Evolutionary conservation across 352 stramenopile species (phyloP), one percentile per base, ranked within the genome.

Genomic region (Phytophthora fragariae): DNA sequence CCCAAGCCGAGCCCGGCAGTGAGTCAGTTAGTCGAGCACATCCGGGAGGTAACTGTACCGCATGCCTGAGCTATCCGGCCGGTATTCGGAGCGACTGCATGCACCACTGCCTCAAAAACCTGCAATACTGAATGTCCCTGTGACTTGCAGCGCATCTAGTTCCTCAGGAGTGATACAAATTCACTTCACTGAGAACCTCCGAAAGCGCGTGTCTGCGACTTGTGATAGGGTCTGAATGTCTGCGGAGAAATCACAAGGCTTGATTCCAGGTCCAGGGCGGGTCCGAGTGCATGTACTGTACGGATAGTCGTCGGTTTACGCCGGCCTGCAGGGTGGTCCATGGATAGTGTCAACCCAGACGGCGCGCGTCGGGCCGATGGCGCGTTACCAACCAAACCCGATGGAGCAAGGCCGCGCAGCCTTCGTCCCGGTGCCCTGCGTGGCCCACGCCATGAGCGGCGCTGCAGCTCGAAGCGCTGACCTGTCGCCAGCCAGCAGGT

Each of bases 301-400:
- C 24, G 24, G 55, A 65, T 70, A 65, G 64, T 70, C 62, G 62
- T n/a, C 57, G 41, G 44, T n/a, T 50, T 57, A 65, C 59, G 59
- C 46, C 29, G 17, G 44, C n/a, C 59, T 44, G 29, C 46, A 57
- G 12, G 15, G 21, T 12, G 24, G 57, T 54, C 29, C 31, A 29
- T 66, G 60, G 21, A 21, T 47, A 21, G 50, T 60, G 49, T 46
- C 35, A 53, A 12, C 47, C 47, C 60, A 58, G 47, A n/a, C 60
- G 33, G 31, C 47, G 10, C 14, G 35, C 35, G 35, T 41, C 35
- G 9, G 1, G 29, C 7, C n/a, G 9, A 10, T 15, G 47, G 17
- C 46, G 33, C 59, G 47, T 66, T 66, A 66, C 47, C 47, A 59
- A 59, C 12, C 44, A 41, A 8, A 27, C 24, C 24, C 14, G 35